Conservation (phyloP, 306 rosid species). For the Quercus agrifolia region DNA sequence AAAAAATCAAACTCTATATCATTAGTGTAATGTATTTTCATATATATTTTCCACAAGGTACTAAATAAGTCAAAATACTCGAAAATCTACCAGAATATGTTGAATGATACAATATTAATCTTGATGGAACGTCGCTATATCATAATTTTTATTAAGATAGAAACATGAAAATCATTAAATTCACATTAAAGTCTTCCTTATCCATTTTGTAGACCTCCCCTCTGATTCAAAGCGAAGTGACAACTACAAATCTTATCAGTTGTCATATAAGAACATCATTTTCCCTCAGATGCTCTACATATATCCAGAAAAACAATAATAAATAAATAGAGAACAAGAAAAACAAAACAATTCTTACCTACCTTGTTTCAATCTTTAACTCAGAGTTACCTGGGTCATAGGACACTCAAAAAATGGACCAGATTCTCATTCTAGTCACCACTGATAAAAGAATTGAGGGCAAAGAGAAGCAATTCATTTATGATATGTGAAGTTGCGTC, state of each 20-base stretch:
- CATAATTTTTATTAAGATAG: too few relatives aligned
- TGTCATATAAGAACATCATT: background rate
- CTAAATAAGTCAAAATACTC: too few relatives aligned
- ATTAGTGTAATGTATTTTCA: too few relatives aligned
- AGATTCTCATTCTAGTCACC: background rate
- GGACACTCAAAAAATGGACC: background rate
- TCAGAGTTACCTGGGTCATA: background rate
- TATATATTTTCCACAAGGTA: too few relatives aligned
- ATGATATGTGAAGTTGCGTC: conserved; percentile 24
- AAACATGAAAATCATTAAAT: background rate
- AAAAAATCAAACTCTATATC: too few relatives aligned
- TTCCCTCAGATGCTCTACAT: background rate
- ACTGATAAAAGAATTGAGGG: background rate
- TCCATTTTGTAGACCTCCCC: background rate
- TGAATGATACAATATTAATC: too few relatives aligned
- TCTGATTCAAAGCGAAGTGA: background rate
- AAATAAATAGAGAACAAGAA: background rate
- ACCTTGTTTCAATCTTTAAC: background rate
- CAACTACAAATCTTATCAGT: background rate
- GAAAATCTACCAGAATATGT: too few relatives aligned
- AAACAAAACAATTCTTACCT: too few relatives aligned
- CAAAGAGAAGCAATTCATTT: background rate
- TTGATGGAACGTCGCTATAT: too few relatives aligned
- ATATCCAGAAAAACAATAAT: background rate
- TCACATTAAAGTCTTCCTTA: background rate